phyloP scores from a whole-genome alignment of 140 eudicot genomes.

The Stevia rebaudiana region DNA sequence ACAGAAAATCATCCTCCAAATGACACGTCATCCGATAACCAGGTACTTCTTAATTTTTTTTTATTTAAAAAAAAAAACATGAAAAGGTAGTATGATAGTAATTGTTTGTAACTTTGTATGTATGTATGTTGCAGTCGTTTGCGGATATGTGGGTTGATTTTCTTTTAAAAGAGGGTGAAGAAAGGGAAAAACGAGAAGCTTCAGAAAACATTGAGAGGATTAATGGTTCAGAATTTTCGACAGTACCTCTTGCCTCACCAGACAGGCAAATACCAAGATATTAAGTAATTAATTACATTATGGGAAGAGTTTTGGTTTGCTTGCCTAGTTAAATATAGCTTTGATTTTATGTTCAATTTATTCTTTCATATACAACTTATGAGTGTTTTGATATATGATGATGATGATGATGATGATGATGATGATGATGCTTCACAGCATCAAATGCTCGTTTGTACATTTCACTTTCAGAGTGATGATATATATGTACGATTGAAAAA shows the following conservation, averaged over 20 bases:
- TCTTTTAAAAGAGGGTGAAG: conserved; percentile 77
- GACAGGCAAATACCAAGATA: conserved; percentile 54
- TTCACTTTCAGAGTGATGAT: conserved; percentile 27
- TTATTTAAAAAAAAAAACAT: not conserved
- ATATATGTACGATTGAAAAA: conserved; percentile 1
- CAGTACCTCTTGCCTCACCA: conserved; percentile 79
- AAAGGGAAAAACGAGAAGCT: conserved; percentile 73
- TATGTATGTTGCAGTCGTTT: conserved; percentile 57
- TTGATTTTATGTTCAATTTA: conserved; percentile 29
- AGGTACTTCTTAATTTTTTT: conserved; percentile 31
- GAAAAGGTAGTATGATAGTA: not conserved
- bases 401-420: conserved; percentile 14
- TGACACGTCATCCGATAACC: conserved; percentile 61
- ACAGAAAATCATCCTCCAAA: conserved; percentile 37
- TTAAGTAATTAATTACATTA: conserved; percentile 9
- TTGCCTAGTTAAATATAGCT: too few species aligned
- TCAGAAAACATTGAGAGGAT: conserved; percentile 32
- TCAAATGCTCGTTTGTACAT: conserved; percentile 18
- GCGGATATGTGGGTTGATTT: conserved; percentile 98
- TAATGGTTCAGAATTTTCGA: conserved; percentile 65
- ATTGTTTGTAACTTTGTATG: too few species aligned
- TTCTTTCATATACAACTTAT: conserved; percentile 29
- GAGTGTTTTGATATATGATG: conserved; percentile 23
- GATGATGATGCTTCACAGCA: conserved; percentile 12
- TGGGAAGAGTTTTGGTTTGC: conserved; percentile 24